Percentiles rank a stretch among this genome's conserved stretches.
Evolutionary conservation across 306 rosid species (phyloP).

Genomic region (Dalbergia cultrata): DNA sequence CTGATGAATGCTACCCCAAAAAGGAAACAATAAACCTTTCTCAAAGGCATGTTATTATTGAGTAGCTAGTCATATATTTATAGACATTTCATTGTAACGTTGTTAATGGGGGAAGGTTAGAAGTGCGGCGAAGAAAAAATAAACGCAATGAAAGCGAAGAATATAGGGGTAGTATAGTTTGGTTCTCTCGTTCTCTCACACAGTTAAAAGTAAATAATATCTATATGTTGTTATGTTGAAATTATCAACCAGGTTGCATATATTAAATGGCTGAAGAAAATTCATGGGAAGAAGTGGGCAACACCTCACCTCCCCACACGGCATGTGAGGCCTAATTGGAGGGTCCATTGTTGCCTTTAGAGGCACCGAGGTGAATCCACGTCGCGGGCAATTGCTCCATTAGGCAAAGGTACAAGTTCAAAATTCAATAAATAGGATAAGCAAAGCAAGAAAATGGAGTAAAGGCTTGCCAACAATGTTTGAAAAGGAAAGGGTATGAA

Average conservation of each 20-base stretch:
- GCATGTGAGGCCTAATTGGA: constrained; percentile 34
- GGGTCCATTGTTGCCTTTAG: constrained; percentile 39
- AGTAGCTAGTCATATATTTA: too few species aligned
- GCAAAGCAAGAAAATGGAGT: constrained; percentile 25
- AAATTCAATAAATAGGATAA: constrained; percentile 32
- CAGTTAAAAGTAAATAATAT: background rate
- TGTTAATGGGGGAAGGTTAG: constrained; percentile 3
- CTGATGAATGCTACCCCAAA: background rate
- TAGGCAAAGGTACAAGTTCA: constrained; percentile 6
- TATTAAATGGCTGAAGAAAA: constrained; percentile 38
- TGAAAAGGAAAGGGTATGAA: constrained; percentile 46
- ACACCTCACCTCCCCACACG: background rate
- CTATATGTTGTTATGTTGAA: background rate
- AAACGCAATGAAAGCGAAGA: constrained; percentile 11
- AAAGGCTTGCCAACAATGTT: constrained; percentile 40
- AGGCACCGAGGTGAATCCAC: constrained; percentile 43
- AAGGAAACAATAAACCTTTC: background rate
- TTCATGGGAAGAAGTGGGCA: constrained; percentile 34
- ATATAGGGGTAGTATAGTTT: background rate
- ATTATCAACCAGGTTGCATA: background rate
- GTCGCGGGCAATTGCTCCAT: constrained; percentile 42
- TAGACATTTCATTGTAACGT: background rate
- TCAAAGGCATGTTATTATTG: background rate
- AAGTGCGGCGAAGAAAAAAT: constrained; percentile 9
- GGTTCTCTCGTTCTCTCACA: background rate